Base-by-base conservation (phyloP, 2,329 filamentous ascomycete species). In the Aspergillus luchuensis region DNA sequence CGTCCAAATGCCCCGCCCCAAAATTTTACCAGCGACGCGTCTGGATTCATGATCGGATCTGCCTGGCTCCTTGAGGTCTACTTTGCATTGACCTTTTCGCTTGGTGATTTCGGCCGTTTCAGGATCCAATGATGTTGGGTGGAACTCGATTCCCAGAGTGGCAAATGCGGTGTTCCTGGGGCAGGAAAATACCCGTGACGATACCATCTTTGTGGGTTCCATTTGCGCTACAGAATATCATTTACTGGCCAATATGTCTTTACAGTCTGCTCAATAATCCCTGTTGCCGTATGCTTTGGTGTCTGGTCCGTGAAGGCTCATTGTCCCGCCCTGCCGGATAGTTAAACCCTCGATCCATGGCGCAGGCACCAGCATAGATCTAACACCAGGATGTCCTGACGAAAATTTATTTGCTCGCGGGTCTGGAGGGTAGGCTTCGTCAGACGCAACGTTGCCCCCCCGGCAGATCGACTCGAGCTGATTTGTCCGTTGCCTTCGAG, bases 281-380 rank as follows among this genome's bases (percentile, higher is more conserved):
- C 19, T 43, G 39, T 19, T 19, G 8, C 41, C 5, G 17, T 21
- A 43, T 43, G 10, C 17, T 21, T 11, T 17, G 6, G 6, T 28
- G 45, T 15, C 43, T 17, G 23, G 6, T 38, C 19, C 19, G 33
- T 23, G 48, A 38, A 60, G 49, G 53, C 33, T 36, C 33, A 36
- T 50, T 25, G 54, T 60, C 38, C 60, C 57, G 43, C 19, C 25
- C 36, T 36, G 5, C 21, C 45, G 58, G 54, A 50, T 61, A 19
- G 17, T 19, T 19, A 48, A 57, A 54, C 38, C 60, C 41, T 54
- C 21, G 57, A 45, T 10, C 23, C 23, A 30, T 39, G 43, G 36
- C 21, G 50, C 57, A 57, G 60, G 48, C 57, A 52, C 33, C 51
- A 23, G 11, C 60, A 57, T 59, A 48, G 51, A 55, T 53, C 38